phyloP scores from a whole-genome alignment of 202 grass and related monocot species.

The Setaria viridis region DNA sequence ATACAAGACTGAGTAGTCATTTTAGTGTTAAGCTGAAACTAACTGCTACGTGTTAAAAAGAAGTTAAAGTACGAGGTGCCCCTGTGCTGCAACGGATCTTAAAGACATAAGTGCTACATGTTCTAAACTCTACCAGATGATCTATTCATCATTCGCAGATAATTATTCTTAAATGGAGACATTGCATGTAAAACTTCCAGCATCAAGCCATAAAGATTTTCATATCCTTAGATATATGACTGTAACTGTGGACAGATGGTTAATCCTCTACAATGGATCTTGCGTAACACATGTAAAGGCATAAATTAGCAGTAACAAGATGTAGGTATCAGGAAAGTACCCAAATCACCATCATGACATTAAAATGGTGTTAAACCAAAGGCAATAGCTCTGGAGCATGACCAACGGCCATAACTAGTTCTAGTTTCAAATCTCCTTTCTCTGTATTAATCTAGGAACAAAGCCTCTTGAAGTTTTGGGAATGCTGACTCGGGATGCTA shows the following conservation, averaged over 20 bases:
- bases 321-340: neutral
- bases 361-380: neutral
- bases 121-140: neutral
- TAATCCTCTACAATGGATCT: neutral
- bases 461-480: neutral
- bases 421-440: neutral
- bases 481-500: neutral
- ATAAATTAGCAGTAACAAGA: slow-evolving; percentile 6
- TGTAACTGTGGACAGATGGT: neutral
- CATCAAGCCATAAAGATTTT: neutral
- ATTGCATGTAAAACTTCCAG: neutral
- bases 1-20: slow-evolving; percentile 1
- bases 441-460: neutral
- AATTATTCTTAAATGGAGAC: neutral
- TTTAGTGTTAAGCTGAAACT: slow-evolving; percentile 15
- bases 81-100: neutral
- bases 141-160: neutral
- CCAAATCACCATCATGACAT: slow-evolving; percentile 9
- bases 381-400: neutral
- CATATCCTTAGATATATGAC: neutral
- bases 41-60: neutral
- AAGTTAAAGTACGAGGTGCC: neutral
- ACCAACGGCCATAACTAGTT: neutral
- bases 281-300: neutral
- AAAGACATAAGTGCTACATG: neutral